These are phyloP conservation scores for Cryphonectria naterciae DNA, from an alignment of 2,329 filamentous ascomycete species.

Conservation along the genomic window DNA sequence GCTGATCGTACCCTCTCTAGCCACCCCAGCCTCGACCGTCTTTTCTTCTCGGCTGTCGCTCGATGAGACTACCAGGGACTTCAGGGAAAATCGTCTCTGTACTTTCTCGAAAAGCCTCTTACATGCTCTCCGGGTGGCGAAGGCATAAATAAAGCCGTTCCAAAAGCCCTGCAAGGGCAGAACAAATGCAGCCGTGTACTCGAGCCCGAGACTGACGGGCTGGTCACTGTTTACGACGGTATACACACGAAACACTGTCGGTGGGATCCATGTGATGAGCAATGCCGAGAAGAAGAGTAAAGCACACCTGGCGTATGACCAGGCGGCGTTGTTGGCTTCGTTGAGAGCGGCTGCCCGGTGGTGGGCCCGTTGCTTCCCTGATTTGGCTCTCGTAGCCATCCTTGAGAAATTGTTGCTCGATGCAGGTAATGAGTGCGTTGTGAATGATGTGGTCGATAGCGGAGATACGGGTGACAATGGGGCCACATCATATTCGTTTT, in stretches of 20 bases:
- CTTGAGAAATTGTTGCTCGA: not conserved
- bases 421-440: not conserved
- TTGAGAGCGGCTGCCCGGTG: conserved; percentile 44
- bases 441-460: not conserved
- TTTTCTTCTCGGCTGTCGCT: not conserved
- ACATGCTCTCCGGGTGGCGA: conserved; percentile 69
- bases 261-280: conserved; percentile 76
- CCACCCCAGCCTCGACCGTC: not conserved
- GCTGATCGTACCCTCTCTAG: not conserved
- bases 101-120: conserved; percentile 50
- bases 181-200: conserved; percentile 73
- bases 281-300: conserved; percentile 73
- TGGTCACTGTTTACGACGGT: conserved; percentile 61
- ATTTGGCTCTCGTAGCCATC: not conserved
- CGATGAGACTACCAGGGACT: no score
- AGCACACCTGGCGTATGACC: conserved; percentile 72
- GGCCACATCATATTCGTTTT: conserved; percentile 30
- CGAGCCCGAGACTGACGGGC: conserved; percentile 58
- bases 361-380: conserved; percentile 28
- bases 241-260: conserved; percentile 77
- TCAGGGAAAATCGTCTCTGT: not conserved
- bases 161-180: conserved; percentile 83
- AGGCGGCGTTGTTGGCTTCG: conserved; percentile 66
- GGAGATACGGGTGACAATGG: not conserved
- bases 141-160: conserved; percentile 78